Evolutionary conservation across 768 basidiomycete species (phyloP).

Genomic region (Tricholoma sp.): DNA sequence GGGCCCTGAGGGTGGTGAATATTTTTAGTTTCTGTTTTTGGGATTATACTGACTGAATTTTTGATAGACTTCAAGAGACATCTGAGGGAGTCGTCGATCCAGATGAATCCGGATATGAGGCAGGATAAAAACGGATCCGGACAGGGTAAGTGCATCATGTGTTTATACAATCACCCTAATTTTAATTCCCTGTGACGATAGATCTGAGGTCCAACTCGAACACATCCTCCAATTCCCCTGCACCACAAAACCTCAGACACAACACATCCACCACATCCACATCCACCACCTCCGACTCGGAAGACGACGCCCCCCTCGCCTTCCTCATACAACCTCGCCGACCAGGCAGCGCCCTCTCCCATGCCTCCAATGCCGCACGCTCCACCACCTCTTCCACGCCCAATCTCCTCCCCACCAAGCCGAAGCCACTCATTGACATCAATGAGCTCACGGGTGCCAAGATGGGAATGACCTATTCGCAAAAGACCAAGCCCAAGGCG

Average conservation of each 20-base stretch:
- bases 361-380: slow-evolving; percentile 25
- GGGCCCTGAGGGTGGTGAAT: slow-evolving; percentile 24
- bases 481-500: slow-evolving; percentile 12
- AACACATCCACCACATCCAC: neutral
- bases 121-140: no score
- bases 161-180: no score
- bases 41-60: neutral
- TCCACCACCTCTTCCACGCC: slow-evolving; percentile 11
- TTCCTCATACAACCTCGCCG: slow-evolving; percentile 56
- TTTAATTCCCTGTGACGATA: no score
- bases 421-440: slow-evolving; percentile 50
- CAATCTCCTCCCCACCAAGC: neutral
- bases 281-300: slow-evolving; percentile 28
- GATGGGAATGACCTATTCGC: slow-evolving; percentile 3
- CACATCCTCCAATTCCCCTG: neutral
- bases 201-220: neutral
- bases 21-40: neutral
- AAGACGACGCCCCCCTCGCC: slow-evolving; percentile 63
- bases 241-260: neutral
- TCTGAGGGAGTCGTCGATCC: neutral
- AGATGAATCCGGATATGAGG: neutral
- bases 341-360: slow-evolving; percentile 58
- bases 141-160: no score
- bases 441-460: slow-evolving; percentile 29
- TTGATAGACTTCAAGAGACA: neutral